Evolutionary conservation across 768 basidiomycete species (phyloP).

Genomic region (Fomitopsis pulvina): DNA sequence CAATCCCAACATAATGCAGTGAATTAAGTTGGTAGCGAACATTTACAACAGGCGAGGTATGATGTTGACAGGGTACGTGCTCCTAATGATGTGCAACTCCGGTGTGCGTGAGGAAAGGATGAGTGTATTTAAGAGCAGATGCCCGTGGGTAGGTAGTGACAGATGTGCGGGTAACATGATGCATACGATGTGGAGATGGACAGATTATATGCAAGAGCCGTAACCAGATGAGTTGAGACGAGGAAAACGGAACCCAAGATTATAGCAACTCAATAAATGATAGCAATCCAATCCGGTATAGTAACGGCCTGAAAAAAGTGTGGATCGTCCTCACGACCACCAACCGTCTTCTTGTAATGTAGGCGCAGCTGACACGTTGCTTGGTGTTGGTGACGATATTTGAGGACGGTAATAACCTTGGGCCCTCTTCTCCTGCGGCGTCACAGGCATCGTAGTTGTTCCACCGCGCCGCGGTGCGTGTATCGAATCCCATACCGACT

Average conservation of each 20-base stretch:
- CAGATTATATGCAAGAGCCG: constrained; percentile 2
- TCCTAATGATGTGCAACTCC: background rate
- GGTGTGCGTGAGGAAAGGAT: background rate
- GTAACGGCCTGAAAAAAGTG: background rate
- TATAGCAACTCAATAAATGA: background rate
- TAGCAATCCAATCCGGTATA: background rate
- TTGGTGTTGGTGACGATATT: constrained; percentile 67
- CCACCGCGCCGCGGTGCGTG: constrained; percentile 37
- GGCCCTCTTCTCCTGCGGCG: constrained; percentile 21
- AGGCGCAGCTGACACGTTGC: constrained; percentile 64
- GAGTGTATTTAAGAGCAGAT: constrained; percentile 3
- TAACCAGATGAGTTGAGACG: constrained; percentile 4
- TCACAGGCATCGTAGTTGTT: constrained; percentile 36
- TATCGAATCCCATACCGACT: constrained; percentile 73
- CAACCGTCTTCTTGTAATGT: constrained; percentile 73
- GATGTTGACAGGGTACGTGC: constrained; percentile 1
- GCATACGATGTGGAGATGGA: background rate
- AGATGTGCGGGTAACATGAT: constrained; percentile 2
- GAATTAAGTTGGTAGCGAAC: no score
- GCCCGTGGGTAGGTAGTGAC: background rate
- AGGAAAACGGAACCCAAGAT: constrained; percentile 1
- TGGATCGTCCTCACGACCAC: constrained; percentile 66
- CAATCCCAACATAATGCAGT: no score
- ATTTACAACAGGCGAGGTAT: constrained; percentile 10
- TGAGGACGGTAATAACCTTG: constrained; percentile 26